Conservation (phyloP, 2,329 filamentous ascomycete genomes). For the Tolypocladium pustulatum region DNA sequence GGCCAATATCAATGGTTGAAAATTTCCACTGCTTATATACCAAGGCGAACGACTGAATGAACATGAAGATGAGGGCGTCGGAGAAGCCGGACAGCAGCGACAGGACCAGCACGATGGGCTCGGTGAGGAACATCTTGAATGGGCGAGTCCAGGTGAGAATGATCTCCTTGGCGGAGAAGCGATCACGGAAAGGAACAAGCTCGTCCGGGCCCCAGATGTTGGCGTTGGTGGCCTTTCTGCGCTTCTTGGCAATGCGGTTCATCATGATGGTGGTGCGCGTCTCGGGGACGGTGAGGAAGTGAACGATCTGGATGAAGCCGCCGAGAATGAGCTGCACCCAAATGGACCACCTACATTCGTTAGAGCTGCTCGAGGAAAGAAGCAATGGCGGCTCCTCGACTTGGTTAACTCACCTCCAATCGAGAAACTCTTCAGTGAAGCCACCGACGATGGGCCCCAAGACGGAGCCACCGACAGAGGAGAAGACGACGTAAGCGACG, state of each 20-base stretch:
- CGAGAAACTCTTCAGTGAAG: conserved; percentile 56
- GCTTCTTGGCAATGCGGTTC: conserved; percentile 67
- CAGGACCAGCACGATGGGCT: conserved; percentile 62
- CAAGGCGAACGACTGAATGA: conserved; percentile 58
- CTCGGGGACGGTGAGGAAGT: conserved; percentile 63
- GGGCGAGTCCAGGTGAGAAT: conserved; percentile 49
- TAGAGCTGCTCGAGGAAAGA: not conserved
- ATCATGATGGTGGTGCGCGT: conserved; percentile 69
- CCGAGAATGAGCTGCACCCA: conserved; percentile 82
- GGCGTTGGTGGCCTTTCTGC: conserved; percentile 46
- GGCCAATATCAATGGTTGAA: conserved; percentile 40
- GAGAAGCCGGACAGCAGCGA: conserved; percentile 64
- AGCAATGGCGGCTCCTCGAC: not conserved
- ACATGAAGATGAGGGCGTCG: conserved; percentile 69
- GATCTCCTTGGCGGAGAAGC: conserved; percentile 49
- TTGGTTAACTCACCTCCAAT: conserved; percentile 45
- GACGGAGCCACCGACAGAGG: conserved; percentile 67
- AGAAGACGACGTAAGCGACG: conserved; percentile 67
- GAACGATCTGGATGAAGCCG: conserved; percentile 54
- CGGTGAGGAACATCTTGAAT: conserved; percentile 63
- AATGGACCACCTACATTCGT: conserved; percentile 45
- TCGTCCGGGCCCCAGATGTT: conserved; percentile 67
- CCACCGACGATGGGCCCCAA: conserved; percentile 71
- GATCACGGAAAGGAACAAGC: conserved; percentile 47
- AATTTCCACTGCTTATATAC: conserved; percentile 63